Evolutionary conservation across 2,329 filamentous ascomycete genomes (phyloP).

Genomic region (Aspergillus hiratsukae): DNA sequence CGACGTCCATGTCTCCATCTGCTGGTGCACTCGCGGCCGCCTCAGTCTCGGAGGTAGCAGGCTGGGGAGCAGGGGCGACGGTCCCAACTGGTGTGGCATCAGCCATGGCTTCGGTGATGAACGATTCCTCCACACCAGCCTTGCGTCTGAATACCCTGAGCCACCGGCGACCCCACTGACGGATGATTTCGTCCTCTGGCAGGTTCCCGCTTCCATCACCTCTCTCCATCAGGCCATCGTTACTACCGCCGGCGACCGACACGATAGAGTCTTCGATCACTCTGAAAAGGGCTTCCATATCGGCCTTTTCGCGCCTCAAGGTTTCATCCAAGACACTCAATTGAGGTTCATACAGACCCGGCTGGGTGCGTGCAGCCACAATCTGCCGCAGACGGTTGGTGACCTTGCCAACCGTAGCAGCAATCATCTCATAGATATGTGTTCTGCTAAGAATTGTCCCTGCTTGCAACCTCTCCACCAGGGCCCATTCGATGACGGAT

Average conservation of each 20-base stretch:
- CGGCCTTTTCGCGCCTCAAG: slow-evolving; percentile 62
- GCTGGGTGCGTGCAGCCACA: slow-evolving; percentile 57
- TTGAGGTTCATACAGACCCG: slow-evolving; percentile 51
- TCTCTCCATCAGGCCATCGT: slow-evolving; percentile 70
- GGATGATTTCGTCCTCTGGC: slow-evolving; percentile 61
- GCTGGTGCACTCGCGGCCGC: slow-evolving; percentile 11
- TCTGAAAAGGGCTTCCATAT: slow-evolving; percentile 75
- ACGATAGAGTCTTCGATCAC: slow-evolving; percentile 73
- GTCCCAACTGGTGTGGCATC: slow-evolving; percentile 43
- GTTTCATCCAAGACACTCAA: slow-evolving; percentile 61
- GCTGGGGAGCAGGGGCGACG: slow-evolving; percentile 23
- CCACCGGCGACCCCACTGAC: slow-evolving; percentile 82
- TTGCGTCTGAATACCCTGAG: slow-evolving; percentile 76
- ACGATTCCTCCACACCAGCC: slow-evolving; percentile 77
- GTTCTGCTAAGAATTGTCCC: slow-evolving; percentile 66
- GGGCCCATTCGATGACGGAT: slow-evolving; percentile 84
- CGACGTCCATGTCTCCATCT: slow-evolving; percentile 30
- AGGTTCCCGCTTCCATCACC: slow-evolving; percentile 49
- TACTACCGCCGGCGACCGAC: slow-evolving; percentile 66
- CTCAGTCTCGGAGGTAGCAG: slow-evolving; percentile 7
- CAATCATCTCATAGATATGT: slow-evolving; percentile 85
- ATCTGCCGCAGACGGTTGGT: slow-evolving; percentile 81
- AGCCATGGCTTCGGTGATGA: slow-evolving; percentile 54
- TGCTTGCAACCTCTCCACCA: slow-evolving; percentile 61
- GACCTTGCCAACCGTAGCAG: slow-evolving; percentile 84